Evolutionary conservation across 495 filamentous ascomycete species (phyloP).

Genomic region (Neurospora tetraspora): DNA sequence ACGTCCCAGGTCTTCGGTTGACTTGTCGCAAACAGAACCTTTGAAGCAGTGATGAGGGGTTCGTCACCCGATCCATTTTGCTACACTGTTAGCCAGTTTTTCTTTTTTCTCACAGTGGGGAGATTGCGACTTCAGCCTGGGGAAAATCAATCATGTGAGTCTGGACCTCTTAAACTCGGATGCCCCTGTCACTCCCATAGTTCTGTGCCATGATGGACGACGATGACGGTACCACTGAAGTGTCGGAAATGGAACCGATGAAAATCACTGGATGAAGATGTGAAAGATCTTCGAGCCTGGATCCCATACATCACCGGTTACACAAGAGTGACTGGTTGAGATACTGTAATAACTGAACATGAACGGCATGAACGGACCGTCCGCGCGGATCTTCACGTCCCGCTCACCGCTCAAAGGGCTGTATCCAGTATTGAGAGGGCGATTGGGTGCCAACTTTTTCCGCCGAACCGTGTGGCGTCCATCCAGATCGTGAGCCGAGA

Average conservation of each 20-base stretch:
- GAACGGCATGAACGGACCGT: background rate
- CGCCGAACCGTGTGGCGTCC: background rate
- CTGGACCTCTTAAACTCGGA: background rate
- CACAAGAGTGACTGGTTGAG: background rate
- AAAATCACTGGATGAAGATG: background rate
- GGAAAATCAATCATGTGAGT: background rate
- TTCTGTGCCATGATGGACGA: background rate
- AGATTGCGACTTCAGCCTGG: background rate
- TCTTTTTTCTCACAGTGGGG: background rate
- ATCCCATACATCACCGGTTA: background rate
- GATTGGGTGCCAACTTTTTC: background rate
- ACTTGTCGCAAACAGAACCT: background rate
- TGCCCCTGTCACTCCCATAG: background rate
- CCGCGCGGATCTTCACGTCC: background rate
- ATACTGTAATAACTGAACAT: background rate
- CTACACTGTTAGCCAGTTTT: background rate
- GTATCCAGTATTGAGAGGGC: background rate
- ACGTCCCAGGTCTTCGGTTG: background rate
- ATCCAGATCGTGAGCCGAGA: background rate
- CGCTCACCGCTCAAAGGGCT: background rate
- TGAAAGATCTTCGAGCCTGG: background rate
- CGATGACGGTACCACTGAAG: background rate
- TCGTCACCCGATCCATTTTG: background rate
- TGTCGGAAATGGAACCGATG: background rate
- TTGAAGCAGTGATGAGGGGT: background rate